Conservation (phyloP, 495 filamentous ascomycete species). For the Trypethelium eluteriae region DNA sequence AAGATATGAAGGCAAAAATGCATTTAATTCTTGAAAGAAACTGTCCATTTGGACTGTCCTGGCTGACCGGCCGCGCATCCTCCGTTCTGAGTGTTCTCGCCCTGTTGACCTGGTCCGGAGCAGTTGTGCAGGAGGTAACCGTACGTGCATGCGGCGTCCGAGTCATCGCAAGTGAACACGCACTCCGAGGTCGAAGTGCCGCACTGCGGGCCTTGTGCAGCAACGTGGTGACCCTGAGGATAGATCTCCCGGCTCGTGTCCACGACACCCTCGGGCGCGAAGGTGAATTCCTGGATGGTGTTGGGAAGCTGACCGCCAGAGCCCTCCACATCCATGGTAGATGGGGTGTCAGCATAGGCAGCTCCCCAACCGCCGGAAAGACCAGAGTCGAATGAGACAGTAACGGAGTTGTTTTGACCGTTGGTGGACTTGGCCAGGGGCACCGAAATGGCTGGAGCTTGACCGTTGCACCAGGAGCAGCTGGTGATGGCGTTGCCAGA, state of each 20-base stretch:
- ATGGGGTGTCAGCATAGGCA: not conserved
- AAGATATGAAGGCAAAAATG: not conserved
- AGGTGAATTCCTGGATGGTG: conserved; percentile 10
- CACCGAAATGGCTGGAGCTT: not conserved
- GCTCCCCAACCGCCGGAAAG: conserved; percentile 1
- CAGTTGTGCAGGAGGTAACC: not conserved
- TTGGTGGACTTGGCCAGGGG: not conserved
- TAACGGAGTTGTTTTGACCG: not conserved
- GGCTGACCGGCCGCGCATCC: not conserved
- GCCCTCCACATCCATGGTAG: not conserved
- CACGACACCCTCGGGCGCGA: not conserved
- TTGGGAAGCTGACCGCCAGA: conserved; percentile 5
- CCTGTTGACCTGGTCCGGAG: not conserved
- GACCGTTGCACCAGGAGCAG: not conserved
- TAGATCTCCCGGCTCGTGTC: conserved; percentile 1
- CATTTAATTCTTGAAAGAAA: not conserved
- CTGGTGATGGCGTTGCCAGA: not conserved
- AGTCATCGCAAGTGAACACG: not conserved
- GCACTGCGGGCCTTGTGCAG: not conserved
- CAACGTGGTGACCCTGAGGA: not conserved
- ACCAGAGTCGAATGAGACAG: not conserved
- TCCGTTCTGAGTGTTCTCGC: not conserved
- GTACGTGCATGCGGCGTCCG: not conserved
- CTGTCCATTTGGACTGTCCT: conserved; percentile 2
- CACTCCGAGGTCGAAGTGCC: conserved; percentile 2